Percentiles rank a stretch among this genome's conserved stretches.
Evolutionary conservation across 805 yeast genomes (phyloP).

Genomic region (Lipomyces anomalus): DNA sequence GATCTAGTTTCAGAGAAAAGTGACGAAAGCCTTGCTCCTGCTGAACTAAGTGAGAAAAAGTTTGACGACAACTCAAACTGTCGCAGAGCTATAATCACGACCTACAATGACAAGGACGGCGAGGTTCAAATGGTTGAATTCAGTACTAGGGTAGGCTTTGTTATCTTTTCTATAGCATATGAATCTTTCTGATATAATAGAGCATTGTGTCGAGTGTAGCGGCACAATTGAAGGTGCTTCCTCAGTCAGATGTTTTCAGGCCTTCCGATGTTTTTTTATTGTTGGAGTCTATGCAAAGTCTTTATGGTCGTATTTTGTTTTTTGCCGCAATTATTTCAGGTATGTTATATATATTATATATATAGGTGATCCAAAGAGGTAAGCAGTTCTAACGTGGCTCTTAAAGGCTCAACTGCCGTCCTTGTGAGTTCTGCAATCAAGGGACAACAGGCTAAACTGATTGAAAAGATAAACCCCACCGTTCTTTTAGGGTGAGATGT

Average conservation of each 20-base stretch:
- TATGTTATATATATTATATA: slow-evolving; percentile 18
- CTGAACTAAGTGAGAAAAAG: neutral
- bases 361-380: slow-evolving; percentile 2
- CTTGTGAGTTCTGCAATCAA: neutral
- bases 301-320: slow-evolving; percentile 28
- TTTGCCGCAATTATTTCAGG: slow-evolving; percentile 33
- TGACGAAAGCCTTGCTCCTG: neutral
- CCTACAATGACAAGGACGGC: slow-evolving; percentile 3
- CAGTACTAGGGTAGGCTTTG: slow-evolving; percentile 7
- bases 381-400: neutral
- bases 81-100: slow-evolving; percentile 4
- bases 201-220: slow-evolving; percentile 35
- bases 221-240: slow-evolving; percentile 34
- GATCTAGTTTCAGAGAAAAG: neutral
- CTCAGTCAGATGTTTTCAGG: slow-evolving; percentile 30
- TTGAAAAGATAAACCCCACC: slow-evolving; percentile 6
- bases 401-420: neutral
- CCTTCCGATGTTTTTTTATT: slow-evolving; percentile 31
- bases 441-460: slow-evolving; percentile 9
- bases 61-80: neutral
- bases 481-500: slow-evolving; percentile 9
- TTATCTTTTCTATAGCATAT: neutral
- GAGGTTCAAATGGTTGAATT: slow-evolving; percentile 6
- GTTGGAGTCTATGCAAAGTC: slow-evolving; percentile 28
- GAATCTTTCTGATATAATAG: neutral